Evolutionary conservation across 2,329 filamentous ascomycete genomes (phyloP).

Genomic region (Fusarium dimerum): DNA sequence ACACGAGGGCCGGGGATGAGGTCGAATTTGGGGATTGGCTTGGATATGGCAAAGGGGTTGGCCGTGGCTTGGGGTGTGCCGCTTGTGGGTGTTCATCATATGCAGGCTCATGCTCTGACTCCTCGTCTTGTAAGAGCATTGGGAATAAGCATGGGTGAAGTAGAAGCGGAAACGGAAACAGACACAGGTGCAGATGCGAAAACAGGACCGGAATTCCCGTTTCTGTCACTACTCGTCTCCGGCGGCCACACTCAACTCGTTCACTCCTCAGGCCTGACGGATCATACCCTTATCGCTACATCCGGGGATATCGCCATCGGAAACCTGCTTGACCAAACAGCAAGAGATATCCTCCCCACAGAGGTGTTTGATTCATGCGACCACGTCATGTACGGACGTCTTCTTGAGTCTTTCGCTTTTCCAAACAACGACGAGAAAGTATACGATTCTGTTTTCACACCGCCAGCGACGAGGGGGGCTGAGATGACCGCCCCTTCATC

Average conservation of each 20-base stretch:
- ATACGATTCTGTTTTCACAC: conserved; percentile 52
- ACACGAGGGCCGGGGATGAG: conserved; percentile 91
- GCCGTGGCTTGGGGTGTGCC: conserved; percentile 82
- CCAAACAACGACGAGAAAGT: conserved; percentile 33
- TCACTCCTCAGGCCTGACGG: conserved; percentile 65
- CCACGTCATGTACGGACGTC: conserved; percentile 76
- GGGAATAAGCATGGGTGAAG: conserved; percentile 29
- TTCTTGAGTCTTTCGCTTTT: conserved; percentile 81
- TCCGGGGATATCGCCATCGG: conserved; percentile 85
- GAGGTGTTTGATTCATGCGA: conserved; percentile 53
- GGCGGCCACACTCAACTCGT: conserved; percentile 91
- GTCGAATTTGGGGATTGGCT: conserved; percentile 72
- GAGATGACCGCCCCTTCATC: conserved; percentile 51
- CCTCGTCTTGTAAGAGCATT: conserved; percentile 73
- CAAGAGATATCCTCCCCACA: conserved; percentile 71
- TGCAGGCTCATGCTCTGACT: conserved; percentile 95
- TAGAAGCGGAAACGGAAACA: conserved; percentile 1
- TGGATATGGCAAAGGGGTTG: conserved; percentile 85
- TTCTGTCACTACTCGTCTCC: conserved; percentile 84
- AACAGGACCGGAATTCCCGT: conserved; percentile 68
- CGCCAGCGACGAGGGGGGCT: conserved; percentile 58
- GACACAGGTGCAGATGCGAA: background rate
- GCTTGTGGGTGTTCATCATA: conserved; percentile 87
- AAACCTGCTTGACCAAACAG: conserved; percentile 85
- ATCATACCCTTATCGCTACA: conserved; percentile 72